Evolutionary conservation across 805 yeast genomes (phyloP), one percentile per base, ranked within the genome.

Genomic region (Metschnikowia bowlesiae): DNA sequence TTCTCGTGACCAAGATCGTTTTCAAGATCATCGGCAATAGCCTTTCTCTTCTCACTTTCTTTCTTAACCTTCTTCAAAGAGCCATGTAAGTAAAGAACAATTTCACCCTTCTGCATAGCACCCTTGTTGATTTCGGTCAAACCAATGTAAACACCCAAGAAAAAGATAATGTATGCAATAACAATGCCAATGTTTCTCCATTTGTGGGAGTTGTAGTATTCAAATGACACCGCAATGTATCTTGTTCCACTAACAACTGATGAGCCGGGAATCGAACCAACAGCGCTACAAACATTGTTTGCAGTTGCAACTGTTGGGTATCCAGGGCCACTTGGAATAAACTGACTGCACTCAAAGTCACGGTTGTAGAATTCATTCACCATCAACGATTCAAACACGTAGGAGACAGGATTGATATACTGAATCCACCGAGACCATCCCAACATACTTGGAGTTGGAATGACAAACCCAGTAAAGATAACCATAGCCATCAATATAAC

Each of bases 161-260:
- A 75, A 54, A 76, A 76, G 4, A 72, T 53, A 50, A 74, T 65
- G 60, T 74, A 84, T 2, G 78, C 88, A 61, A 82, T 62, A 52
- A 79, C 52, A 52, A 85, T 80, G 61, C 90, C 96, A 50, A 85
- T 75, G 64, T 89, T 86, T 71, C 96, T 82, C 96, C 96, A 89
- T 45, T 79, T 75, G 65, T 89, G 88, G 18, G 66, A 54, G 59
- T 75, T 81, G 18, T 62, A 62, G 70, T 84, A 89, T 39, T 66
- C 62, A 65, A 66, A 88, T 8, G 82, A 63, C 3, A 58, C 59
- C 5, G 54, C 53, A 49, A 88, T 55, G 60, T 85, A 88, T 34
- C 64, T 66, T 55, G 82, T 80, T 57, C 96, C 96, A 32, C 65
- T 59, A 43, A 88, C 87, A 45, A 55, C 55, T 11, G 61, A 50